Base-by-base conservation (phyloP, 345 rosid species). In the Adansonia digitata region DNA sequence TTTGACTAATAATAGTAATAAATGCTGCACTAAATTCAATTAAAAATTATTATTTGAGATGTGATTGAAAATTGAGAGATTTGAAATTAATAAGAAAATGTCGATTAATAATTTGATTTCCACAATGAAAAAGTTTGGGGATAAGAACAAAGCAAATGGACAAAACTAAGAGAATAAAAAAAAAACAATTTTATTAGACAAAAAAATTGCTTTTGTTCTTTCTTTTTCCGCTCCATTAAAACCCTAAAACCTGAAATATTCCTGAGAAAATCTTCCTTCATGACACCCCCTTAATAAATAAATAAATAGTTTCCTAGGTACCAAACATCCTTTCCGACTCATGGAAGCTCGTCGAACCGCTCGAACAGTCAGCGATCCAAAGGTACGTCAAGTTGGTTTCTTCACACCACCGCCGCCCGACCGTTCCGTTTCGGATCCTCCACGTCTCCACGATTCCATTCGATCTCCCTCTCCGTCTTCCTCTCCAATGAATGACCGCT, bases 381-480 rank as follows among this genome's bases (percentile, higher is more conserved):
- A 94, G 84, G 87, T 91, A 77, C 93, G 98, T 7, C 94, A 84
- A 49, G 97, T 94, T 15, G 98, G 98, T 1, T 92, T 94, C 85
- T 91, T 93, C 85, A 80, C 95, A 4, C 79, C 83, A 43, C 31
- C 39, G 3, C 82, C 68, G 10, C 81, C 91, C 68, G 90, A 86
- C 70, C 85, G 82, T 46, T 74, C 83, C 56, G 57, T 37, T 1
- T 78, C 84, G 12, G 80, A 71, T 5, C 86, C 89, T 62, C 81
- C 82, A 26, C 78, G 65, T 84, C 87, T 45, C 80, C 79, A 43
- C 77, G 78, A 37, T 77, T 85, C 74, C 85, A 80, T 73, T 84
- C 84, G 69, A 72, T 77, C 82, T 29, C 77, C 17, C 26, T 86
- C 49, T 71, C 66, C 71, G 0, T 45, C 85, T 60, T 42, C 77